These are phyloP conservation scores for Verticillium longisporum DNA, from an alignment of 2,329 filamentous ascomycete genomes.

Conservation along the genomic window DNA sequence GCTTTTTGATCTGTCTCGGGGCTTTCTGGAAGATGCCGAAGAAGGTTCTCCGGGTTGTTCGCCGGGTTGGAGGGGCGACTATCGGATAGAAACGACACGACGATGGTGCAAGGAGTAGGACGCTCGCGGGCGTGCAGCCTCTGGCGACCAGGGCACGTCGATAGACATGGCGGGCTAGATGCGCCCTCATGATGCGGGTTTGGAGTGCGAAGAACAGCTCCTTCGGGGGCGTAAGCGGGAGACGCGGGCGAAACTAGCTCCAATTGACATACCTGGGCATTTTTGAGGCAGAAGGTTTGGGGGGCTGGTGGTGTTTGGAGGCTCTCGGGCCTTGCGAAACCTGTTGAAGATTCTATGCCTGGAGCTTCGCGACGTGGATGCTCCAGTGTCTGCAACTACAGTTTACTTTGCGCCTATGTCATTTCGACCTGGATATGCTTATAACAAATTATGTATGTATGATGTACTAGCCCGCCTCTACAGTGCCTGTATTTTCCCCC, in stretches of 20 bases:
- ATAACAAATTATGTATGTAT: background rate
- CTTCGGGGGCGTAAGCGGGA: background rate
- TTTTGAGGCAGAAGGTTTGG: background rate
- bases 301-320: background rate
- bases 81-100: constrained; percentile 18
- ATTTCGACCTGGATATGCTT: background rate
- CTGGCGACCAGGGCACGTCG: constrained; percentile 27
- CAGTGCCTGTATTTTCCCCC: too few species aligned
- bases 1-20: constrained; percentile 51
- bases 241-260: background rate
- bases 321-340: background rate
- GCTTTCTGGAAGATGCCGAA: constrained; percentile 57
- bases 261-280: background rate
- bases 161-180: constrained; percentile 36
- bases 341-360: background rate
- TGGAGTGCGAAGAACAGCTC: background rate
- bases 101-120: constrained; percentile 19
- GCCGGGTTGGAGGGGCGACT: constrained; percentile 14
- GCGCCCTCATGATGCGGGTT: constrained; percentile 33
- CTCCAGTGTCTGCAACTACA: background rate
- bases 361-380: background rate
- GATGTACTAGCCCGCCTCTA: too few species aligned
- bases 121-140: constrained; percentile 24
- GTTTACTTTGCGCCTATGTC: background rate
- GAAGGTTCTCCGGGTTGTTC: constrained; percentile 37